These are phyloP conservation scores for Backusella mclennaniae DNA, from an alignment of 192 early-diverging fungal genomes.

Conservation along the genomic window DNA sequence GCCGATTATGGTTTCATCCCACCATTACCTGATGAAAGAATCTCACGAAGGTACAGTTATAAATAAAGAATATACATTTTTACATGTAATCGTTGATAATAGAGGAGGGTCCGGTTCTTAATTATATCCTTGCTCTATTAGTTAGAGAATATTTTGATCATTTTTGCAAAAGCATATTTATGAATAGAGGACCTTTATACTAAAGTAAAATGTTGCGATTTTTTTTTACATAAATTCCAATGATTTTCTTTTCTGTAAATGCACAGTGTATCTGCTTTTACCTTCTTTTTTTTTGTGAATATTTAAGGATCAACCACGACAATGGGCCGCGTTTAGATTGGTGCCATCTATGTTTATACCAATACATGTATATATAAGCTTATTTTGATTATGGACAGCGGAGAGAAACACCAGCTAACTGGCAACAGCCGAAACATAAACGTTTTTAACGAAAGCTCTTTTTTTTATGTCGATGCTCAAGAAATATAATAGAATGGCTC, in stretches of 20 bases:
- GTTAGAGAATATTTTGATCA: not conserved
- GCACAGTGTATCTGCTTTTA: not conserved
- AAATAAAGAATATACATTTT: not conserved
- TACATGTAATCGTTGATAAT: not conserved
- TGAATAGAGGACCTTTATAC: not conserved
- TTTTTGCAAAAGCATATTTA: not conserved
- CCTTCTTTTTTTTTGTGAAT: not conserved
- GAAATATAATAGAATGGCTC: too few species aligned
- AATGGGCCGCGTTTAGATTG: not conserved
- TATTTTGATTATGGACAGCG: not conserved
- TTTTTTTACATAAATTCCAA: not conserved
- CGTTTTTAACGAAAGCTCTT: not conserved
- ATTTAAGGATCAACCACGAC: not conserved
- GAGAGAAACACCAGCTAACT: not conserved
- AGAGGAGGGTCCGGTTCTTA: not conserved
- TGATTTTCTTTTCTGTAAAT: not conserved
- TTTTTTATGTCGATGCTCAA: not conserved
- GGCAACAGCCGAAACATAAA: not conserved
- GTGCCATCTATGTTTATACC: not conserved
- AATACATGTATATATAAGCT: not conserved
- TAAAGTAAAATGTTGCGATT: not conserved
- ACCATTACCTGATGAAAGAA: not conserved
- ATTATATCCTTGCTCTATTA: not conserved
- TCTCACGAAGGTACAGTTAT: not conserved
- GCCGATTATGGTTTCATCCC: not conserved